Evolutionary conservation across 192 early-diverging fungal species (phyloP), one percentile per base, ranked within the genome.

Genomic region (Backusella morwellensis): DNA sequence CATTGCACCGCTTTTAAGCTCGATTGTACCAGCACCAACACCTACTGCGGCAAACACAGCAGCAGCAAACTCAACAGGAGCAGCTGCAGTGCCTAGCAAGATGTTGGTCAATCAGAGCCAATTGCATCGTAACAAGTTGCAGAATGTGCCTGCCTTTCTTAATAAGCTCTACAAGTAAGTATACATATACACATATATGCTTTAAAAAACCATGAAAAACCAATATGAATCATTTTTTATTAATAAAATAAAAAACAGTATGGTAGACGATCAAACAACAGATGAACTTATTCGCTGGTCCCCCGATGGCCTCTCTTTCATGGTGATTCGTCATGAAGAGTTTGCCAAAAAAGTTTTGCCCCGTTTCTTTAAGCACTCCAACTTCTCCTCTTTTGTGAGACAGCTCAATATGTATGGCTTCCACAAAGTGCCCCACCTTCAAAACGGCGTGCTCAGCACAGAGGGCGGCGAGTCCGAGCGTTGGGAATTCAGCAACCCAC

Each of bases 401-500:
- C 96, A 97, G 80, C 87, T 96, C 6, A 97, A 97, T 80, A 92
- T 96, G 93, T 97, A 99, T 78, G 98, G 96, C 15, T 99, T 99
- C 77, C 96, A 97, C 85, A 99, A 99, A 76, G 91, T 97, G 7
- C 96, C 95, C 6, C 94, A 97, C 81, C 77, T 97, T 9, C 93
- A 96, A 70, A 92, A 96, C 42, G 97, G 96, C 34, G 93, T 94
- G 1, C 88, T 97, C 21, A 88, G 91, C 8, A 82, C 92, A 2
- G 92, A 93, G 19, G 86, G 88, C 0, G 47, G 47, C 26, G 87
- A 88, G 23, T 87, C 94, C 0, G 97, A 98, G 77, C 88, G 89
- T 67, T 96, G 92, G 92, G 96, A 98, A 83, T 99, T 99, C 81
- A 90, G 86, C 72, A 95, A 98, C 76, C 89, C 88, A 0, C 90